Evolutionary conservation across 805 yeast species (phyloP), one percentile per base, ranked within the genome.

Genomic region (Sporopachydermia lactativora): DNA sequence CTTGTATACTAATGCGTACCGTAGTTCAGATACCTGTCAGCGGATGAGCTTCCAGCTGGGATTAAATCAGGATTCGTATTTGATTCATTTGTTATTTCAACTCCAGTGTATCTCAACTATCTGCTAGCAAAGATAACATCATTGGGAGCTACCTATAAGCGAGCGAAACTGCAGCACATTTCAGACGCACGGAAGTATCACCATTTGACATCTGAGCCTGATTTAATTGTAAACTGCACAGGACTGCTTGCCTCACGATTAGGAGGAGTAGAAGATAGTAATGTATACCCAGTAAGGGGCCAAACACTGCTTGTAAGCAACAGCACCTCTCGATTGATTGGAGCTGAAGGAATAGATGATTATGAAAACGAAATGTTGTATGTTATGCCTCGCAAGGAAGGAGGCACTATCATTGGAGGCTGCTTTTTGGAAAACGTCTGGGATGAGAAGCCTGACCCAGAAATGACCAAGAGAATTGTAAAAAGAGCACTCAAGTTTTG

Each of bases 331-430:
- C 36, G 42, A 28, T 39, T 48, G 39, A 39, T 49, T 3, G 59
- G 57, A 13, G 41, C 53, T 4, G 53, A 58, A 15, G 50, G 52
- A 19, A 52, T 61, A 17, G 55, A 47, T 5, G 50, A 24, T 24
- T 49, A 47, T 39, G 54, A 52, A 1, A 52, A 57, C 35, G 85
- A 79, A 47, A 51, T 60, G 39, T 57, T 77, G 18, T 77, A 78
- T 50, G 59, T 73, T 28, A 71, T 78, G 65, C 85, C 85, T n/a
- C 58, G 85, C 42, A 72, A 71, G 45, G 85, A 78, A 57, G 84
- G 85, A n/a, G 82, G 81, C 37, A 63, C 73, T 24, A 72, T 78
- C 34, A 65, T 78, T 42, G 86, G 85, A 2, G 86, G 85, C 6
- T 49, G 60, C 13, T 53, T 53, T 41, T 37, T 41, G 8, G 34